Evolutionary conservation across 176 grass and related monocot species (phyloP), one percentile per base, ranked within the genome.

Genomic region (Paspalum vaginatum): DNA sequence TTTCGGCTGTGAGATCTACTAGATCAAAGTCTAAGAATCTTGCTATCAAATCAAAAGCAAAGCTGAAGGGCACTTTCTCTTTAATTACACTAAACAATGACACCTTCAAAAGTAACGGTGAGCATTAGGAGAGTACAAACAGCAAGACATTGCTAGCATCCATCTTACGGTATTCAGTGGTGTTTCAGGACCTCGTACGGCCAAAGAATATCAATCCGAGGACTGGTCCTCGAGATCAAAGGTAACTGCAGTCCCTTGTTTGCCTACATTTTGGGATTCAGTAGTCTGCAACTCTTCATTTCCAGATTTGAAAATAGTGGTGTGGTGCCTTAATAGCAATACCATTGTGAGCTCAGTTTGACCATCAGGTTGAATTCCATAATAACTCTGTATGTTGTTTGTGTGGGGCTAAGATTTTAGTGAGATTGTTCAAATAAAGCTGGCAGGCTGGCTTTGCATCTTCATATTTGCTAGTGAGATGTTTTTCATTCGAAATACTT

Each of bases 21-120:
- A 63, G 20, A 89, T 70, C 77, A 16, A 85, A 49, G 47, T 48
- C 55, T 26, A 70, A 68, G 65, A 75, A 70, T 70, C 62, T 76
- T 80, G 26, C 53, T 39, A n/a, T 27, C 25, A 81, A 64, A 79
- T 79, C 81, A 12, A 88, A 88, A 72, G 41, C 78, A 81, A 76
- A 89, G 47, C 32, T 76, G 77, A 81, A 71, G 17, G 71, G 11
- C 12, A 15, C 8, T 77, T 77, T 89, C 81, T 88, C 76, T 55
- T 88, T 69, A 39, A 24, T n/a, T 48, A 46, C 20, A 7, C 69
- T 54, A 6, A 80, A 76, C 4, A 62, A 85, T 64, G 14, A 62
- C 39, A 70, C 76, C 54, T 55, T 46, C 2, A 77, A 49, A 61
- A 69, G 13, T 37, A 85, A 53, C 5, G 82, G 82, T 84, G 63